phyloP scores from a whole-genome alignment of 2,329 filamentous ascomycete genomes.

The Colletotrichum liaoningense region DNA sequence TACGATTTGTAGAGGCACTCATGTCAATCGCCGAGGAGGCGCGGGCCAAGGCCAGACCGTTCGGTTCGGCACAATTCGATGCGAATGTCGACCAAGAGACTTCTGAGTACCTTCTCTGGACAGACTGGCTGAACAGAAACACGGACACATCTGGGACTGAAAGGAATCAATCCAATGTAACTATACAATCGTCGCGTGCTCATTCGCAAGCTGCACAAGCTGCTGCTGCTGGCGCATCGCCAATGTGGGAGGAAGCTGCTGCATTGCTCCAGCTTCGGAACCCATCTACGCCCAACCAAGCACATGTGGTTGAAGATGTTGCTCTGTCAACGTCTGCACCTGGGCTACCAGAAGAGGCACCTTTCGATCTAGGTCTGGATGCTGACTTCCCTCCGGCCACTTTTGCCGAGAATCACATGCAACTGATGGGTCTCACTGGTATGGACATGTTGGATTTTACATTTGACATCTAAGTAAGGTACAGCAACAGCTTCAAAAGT shows the following conservation, averaged over 20 bases:
- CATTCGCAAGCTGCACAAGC: background rate
- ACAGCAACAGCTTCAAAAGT: no score
- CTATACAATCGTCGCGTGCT: no score
- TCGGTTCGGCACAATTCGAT: no score
- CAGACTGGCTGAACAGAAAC: no score
- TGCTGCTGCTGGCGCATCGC: background rate
- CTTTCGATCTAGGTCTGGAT: background rate
- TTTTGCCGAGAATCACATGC: slow-evolving; percentile 38
- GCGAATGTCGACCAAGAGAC: no score
- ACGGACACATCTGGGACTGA: no score
- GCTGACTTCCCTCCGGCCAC: slow-evolving; percentile 14
- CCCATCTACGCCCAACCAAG: background rate
- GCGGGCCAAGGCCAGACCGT: no score
- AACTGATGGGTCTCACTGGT: slow-evolving; percentile 40
- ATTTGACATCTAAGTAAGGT: background rate
- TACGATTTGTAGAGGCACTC: slow-evolving; percentile 40
- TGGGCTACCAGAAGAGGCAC: no score
- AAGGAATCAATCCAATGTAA: no score
- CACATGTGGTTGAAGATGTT: background rate
- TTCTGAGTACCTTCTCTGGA: no score
- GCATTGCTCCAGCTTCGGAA: slow-evolving; percentile 15
- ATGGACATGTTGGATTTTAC: slow-evolving; percentile 39
- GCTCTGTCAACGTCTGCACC: no score
- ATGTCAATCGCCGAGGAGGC: slow-evolving; percentile 38
- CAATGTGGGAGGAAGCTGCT: slow-evolving; percentile 15